phyloP scores from a whole-genome alignment of 1,139 yeast species.

The Suhomyces wounanorum region DNA sequence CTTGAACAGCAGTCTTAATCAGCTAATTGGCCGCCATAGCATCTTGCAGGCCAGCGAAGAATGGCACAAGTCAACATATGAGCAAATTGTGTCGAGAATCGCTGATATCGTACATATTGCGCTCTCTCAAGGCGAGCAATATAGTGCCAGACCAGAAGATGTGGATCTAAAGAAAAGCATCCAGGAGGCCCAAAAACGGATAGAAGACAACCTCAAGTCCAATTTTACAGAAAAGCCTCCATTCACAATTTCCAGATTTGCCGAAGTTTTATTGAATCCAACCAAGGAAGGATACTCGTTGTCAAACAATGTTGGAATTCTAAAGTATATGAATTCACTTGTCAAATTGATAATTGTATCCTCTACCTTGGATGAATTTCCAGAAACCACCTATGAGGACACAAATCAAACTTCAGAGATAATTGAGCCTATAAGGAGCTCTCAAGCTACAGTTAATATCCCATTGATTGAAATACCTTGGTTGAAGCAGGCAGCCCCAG shows the following conservation, averaged over 20 bases:
- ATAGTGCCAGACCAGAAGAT: conserved; percentile 16
- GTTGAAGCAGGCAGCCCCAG: conserved; percentile 33
- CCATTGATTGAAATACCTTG: conserved; percentile 49
- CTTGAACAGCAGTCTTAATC: conserved; percentile 10
- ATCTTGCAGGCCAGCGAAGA: not conserved
- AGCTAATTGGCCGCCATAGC: conserved; percentile 7
- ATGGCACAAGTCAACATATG: conserved; percentile 10
- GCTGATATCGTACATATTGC: conserved; percentile 12
- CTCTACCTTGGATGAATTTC: conserved; percentile 30
- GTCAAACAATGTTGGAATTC: conserved; percentile 22
- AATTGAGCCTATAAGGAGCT: conserved; percentile 10
- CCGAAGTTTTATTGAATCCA: conserved; percentile 54
- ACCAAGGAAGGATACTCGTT: conserved; percentile 33
- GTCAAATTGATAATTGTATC: conserved; percentile 31
- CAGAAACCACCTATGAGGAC: conserved; percentile 18
- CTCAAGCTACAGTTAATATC: conserved; percentile 14
- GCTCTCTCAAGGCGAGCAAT: conserved; percentile 16
- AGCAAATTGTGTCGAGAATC: conserved; percentile 15
- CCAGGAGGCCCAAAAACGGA: conserved; percentile 14
- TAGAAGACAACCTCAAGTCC: conserved; percentile 23
- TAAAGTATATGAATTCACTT: conserved; percentile 36
- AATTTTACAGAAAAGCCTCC: conserved; percentile 50
- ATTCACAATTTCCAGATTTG: conserved; percentile 56
- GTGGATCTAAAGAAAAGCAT: conserved; percentile 21
- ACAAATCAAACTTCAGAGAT: not conserved